Evolutionary conservation across 2,329 filamentous ascomycete species (phyloP), one percentile per base, ranked within the genome.

Genomic region (Aquanectria penicillioides): DNA sequence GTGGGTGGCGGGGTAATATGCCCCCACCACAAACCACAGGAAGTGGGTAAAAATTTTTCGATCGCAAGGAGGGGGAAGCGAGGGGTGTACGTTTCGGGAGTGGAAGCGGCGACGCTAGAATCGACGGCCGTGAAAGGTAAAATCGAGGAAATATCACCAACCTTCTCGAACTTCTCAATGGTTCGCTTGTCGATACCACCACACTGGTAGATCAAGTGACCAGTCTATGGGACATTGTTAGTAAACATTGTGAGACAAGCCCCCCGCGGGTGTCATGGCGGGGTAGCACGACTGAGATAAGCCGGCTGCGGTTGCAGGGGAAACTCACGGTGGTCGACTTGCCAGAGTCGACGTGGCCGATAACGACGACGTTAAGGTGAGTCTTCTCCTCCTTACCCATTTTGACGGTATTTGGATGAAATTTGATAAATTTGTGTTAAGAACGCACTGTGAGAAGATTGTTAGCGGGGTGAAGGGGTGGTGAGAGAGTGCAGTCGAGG

Each of bases 131-230:
- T 28, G 25, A 48, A 60, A 36, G 47, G 57, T 29, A 64, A 58
- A 61, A 63, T 57, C 40, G 62, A 59, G 56, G 41, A 52, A 65
- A 66, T 52, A 51, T 61, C 33, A 62, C 88, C 80, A 83, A 96
- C 93, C 93, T 99, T 99, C 94, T 99, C 95, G 90, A 99, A 99
- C 92, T 99, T 99, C 91, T 99, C 95, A 81, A 99, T 99, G 83
- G 94, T 98, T 93, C 95, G 94, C 89, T 94, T 93, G 92, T 99
- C 95, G 80, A 98, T 99, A 93, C 95, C 95, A 91, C 95, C 95
- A 88, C 95, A 98, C 91, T 99, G 94, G 93, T 98, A 98, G 92
- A 99, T 98, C 89, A 99, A 90, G 87, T 94, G 89, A 82, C 89
- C 88, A 75, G 83, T 91, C 80, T 81, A 73, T 75, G 71, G 12